These are phyloP conservation scores for Dysphania ambrosioides DNA, from an alignment of 148 eudicot species.

Conservation along the genomic window DNA sequence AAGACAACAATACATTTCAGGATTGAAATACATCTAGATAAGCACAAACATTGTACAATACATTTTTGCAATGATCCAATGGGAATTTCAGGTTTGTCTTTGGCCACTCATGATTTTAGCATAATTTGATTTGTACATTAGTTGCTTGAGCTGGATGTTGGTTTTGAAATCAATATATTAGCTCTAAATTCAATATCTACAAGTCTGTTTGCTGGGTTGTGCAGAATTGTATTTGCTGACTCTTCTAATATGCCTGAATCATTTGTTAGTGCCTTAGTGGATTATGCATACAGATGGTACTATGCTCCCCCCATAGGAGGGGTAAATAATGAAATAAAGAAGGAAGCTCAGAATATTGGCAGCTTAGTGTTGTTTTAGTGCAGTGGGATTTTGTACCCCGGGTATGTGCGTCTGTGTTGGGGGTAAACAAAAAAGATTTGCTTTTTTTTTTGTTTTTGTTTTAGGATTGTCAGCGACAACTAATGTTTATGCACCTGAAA, in stretches of 20 bases:
- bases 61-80: conserved; percentile 23
- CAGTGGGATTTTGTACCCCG: too few species aligned
- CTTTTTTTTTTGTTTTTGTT: background rate
- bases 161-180: conserved; percentile 1
- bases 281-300: background rate
- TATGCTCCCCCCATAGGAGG: background rate
- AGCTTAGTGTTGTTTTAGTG: background rate
- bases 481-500: background rate
- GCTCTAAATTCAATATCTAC: background rate
- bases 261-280: background rate
- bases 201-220: background rate
- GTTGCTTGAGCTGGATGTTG: background rate
- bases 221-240: background rate
- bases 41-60: conserved; percentile 27
- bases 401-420: too few species aligned
- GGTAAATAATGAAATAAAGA: background rate
- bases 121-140: conserved; percentile 12
- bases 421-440: background rate
- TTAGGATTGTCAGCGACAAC: background rate
- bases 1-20: conserved; percentile 89
- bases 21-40: conserved; percentile 82
- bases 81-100: conserved; percentile 22
- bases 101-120: conserved; percentile 16
- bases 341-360: background rate
- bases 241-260: background rate